These are phyloP conservation scores for Tylopilus balloui DNA, from an alignment of 768 basidiomycete species.

Conservation along the genomic window DNA sequence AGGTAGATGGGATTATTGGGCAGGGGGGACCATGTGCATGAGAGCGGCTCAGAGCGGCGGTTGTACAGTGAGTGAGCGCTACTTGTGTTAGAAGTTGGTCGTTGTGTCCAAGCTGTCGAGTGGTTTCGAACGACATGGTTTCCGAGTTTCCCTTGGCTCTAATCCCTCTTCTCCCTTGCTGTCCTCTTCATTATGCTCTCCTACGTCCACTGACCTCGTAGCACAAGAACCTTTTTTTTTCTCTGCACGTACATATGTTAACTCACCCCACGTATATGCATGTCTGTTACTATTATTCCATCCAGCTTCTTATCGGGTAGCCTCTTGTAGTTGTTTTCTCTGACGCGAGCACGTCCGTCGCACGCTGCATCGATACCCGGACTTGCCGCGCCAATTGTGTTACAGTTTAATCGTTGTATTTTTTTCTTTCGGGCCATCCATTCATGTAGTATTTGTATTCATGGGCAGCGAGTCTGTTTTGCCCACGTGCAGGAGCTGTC, in stretches of 20 bases:
- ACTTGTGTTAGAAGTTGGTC: not conserved
- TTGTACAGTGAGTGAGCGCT: conserved; percentile 8
- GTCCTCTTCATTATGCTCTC: not conserved
- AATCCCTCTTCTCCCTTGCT: not conserved
- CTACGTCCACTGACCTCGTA: conserved; percentile 3
- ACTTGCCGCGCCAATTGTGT: not conserved
- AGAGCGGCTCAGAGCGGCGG: conserved; percentile 21
- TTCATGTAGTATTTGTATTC: too few species aligned
- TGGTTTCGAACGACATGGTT: not conserved
- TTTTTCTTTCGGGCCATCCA: not conserved
- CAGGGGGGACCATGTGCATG: conserved; percentile 29
- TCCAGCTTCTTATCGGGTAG: not conserved
- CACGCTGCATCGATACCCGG: not conserved
- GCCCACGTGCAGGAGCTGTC: too few species aligned
- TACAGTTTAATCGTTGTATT: not conserved
- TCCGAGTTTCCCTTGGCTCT: not conserved
- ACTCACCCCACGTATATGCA: conserved; percentile 7
- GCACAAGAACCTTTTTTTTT: conserved; percentile 7
- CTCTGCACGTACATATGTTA: conserved; percentile 9
- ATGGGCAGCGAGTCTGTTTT: too few species aligned
- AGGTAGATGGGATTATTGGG: conserved; percentile 37
- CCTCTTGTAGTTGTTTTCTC: not conserved
- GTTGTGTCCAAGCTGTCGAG: not conserved
- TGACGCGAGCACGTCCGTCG: not conserved
- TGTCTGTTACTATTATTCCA: not conserved